Evolutionary conservation across 495 filamentous ascomycete genomes (phyloP).

Genomic region (Xylaria scruposa): DNA sequence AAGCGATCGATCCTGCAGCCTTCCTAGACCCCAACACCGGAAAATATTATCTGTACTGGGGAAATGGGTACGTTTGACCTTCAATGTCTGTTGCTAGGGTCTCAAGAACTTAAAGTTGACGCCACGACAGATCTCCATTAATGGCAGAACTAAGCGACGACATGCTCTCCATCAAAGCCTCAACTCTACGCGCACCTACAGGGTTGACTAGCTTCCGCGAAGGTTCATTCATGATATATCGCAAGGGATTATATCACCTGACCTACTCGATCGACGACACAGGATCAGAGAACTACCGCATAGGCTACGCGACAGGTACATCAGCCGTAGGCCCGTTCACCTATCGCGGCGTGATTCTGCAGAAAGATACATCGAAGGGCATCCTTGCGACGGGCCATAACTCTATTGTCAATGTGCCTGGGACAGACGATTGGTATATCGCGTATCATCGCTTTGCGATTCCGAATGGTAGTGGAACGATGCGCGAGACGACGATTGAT

Average conservation of each 20-base stretch:
- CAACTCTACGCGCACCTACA: constrained; percentile 9
- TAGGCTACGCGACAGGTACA: constrained; percentile 30
- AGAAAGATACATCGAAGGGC: constrained; percentile 27
- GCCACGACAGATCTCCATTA: constrained; percentile 16
- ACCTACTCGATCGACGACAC: constrained; percentile 34
- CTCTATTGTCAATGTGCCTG: constrained; percentile 31
- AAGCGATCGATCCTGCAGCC: constrained; percentile 27
- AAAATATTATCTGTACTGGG: constrained; percentile 32
- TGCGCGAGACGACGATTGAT: constrained; percentile 31
- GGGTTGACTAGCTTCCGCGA: constrained; percentile 29
- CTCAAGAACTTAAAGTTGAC: neutral
- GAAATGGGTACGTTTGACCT: constrained; percentile 22
- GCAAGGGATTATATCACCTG: constrained; percentile 30
- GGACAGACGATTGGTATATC: constrained; percentile 34
- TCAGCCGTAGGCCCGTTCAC: constrained; percentile 27
- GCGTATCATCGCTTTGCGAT: constrained; percentile 32
- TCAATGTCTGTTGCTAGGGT: neutral
- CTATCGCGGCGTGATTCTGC: constrained; percentile 29
- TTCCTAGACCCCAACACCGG: constrained; percentile 24
- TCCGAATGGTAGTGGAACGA: constrained; percentile 26
- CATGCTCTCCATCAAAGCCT: constrained; percentile 28
- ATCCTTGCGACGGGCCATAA: constrained; percentile 30
- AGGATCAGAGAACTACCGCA: constrained; percentile 29
- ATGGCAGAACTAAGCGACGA: constrained; percentile 29
- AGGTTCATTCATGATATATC: constrained; percentile 28